phyloP scores from a whole-genome alignment of 164 flowering plant species.

The Stephania cephalantha region DNA sequence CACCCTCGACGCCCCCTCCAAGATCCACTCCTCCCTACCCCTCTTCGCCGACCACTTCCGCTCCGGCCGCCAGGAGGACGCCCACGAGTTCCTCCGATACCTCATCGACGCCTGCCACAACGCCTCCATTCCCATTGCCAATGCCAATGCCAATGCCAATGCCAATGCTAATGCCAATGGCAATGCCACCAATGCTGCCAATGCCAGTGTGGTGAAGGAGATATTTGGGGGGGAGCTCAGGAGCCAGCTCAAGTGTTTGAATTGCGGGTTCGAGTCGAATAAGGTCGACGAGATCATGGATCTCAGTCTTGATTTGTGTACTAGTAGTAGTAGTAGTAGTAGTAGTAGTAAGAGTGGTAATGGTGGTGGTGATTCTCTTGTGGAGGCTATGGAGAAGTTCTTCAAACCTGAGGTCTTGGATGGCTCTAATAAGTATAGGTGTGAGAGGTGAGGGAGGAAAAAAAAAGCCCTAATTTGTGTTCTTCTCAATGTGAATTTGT shows the following conservation, averaged over 20 bases:
- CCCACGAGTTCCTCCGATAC: constrained; percentile 90
- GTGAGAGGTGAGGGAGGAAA: neutral
- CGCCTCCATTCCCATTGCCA: constrained; percentile 49
- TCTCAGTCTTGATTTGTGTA: constrained; percentile 72
- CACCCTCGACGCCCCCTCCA: constrained; percentile 50
- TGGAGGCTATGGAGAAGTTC: constrained; percentile 67
- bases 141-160: neutral
- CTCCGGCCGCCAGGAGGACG: constrained; percentile 84
- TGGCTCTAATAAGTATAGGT: constrained; percentile 79
- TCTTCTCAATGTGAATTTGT: no score
- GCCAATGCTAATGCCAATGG: constrained; percentile 27
- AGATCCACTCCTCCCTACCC: constrained; percentile 58
- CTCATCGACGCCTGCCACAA: constrained; percentile 93
- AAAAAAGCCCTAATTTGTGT: no score
- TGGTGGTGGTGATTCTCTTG: constrained; percentile 36
- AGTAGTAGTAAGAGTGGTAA: no score
- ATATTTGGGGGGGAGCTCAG: constrained; percentile 90
- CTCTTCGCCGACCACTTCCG: constrained; percentile 72
- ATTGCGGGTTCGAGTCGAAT: constrained; percentile 72
- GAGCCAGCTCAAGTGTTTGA: constrained; percentile 85
- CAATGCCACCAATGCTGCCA: neutral
- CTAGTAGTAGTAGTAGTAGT: no score
- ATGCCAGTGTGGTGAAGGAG: constrained; percentile 54
- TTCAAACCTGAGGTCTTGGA: constrained; percentile 87
- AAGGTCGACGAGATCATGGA: constrained; percentile 97